Evolutionary conservation across 768 basidiomycete species (phyloP), one percentile per base, ranked within the genome.

Genomic region (Basidioascus undulatus): DNA sequence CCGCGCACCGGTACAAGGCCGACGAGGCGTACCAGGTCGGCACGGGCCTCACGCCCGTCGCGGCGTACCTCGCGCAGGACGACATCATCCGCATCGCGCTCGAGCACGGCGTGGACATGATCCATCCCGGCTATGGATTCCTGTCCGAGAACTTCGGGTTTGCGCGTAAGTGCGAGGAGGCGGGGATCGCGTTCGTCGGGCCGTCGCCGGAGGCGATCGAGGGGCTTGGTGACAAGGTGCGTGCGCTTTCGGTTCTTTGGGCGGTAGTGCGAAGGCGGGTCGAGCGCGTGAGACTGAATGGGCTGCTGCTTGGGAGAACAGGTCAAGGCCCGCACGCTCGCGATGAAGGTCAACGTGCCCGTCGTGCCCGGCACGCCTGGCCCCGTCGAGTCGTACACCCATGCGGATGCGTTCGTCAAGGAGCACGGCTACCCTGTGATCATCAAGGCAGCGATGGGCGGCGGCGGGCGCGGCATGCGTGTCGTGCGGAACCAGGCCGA

Each of bases 11-110:
- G 51, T 87, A 96, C 59, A 98, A 98, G 74, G 82, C 86, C 47
- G 92, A 98, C 59, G 92, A 98, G 61, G 86, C 87, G 1, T 98
- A 98, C 61, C 79, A 84, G 61, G 92, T 96, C 48, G 92, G 92
- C 41, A 84, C 80, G 53, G 92, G 92, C 8, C 60, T 94, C 38
- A 86, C 87, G 12, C 92, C 92, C 25, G 92, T 98, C 31, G 92
- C 67, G 15, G 92, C 92, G 9, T 98, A 98, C 59, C 77, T 98
- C 47, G 76, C 87, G 2, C 87, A 94, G 58, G 84, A 96, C 51
- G 86, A 92, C 53, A 96, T 98, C 60, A 86, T 98, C 61, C 65
- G 74, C 18, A 50, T 48, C 30, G 49, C 49, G 8, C 68, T 96
- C 33, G 87, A 96, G 60, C 86, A 96, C 59, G 87, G 83, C 20